A percentile compares a stretch with the other conserved stretches of the same genome.
Evolutionary conservation across 1,139 yeast species (phyloP).

Genomic region (Geotrichum histeridarum): DNA sequence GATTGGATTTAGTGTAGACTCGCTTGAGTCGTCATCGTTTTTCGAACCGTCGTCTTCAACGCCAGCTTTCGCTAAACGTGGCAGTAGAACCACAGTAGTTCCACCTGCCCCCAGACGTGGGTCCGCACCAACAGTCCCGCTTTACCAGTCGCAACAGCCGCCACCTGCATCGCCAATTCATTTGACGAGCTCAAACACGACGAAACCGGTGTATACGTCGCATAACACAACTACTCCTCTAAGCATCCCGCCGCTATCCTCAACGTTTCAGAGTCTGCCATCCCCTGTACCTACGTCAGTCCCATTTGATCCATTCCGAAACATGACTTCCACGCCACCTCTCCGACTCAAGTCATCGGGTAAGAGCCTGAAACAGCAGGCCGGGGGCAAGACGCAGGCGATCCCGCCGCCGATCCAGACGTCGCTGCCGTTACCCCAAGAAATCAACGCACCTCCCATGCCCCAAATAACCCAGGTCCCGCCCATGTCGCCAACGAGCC

Average conservation of each 20-base stretch:
- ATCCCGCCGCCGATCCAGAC: constrained; percentile 9
- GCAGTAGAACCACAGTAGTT: not conserved
- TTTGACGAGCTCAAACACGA: too few relatives aligned
- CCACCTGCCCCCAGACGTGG: not conserved
- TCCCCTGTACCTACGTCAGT: not conserved
- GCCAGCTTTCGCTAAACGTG: not conserved
- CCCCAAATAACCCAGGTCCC: not conserved
- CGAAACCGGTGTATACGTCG: too few relatives aligned
- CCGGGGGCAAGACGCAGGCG: not conserved
- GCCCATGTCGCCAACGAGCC: constrained; percentile 3
- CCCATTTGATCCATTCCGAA: not conserved
- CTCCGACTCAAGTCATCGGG: constrained; percentile 5
- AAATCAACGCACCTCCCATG: not conserved
- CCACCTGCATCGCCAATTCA: not conserved
- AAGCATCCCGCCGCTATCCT: not conserved
- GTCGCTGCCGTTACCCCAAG: not conserved
- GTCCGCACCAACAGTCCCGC: not conserved
- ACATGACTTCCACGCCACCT: constrained; percentile 8
- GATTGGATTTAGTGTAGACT: not conserved
- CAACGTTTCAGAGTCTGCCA: not conserved
- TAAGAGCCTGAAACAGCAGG: not conserved
- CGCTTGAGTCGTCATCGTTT: constrained; percentile 1
- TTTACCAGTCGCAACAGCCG: not conserved
- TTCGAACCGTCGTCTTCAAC: constrained; percentile 1
- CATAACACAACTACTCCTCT: not conserved